Base-by-base conservation (phyloP, 129 eudicot genomes). In the Lonicera japonica region DNA sequence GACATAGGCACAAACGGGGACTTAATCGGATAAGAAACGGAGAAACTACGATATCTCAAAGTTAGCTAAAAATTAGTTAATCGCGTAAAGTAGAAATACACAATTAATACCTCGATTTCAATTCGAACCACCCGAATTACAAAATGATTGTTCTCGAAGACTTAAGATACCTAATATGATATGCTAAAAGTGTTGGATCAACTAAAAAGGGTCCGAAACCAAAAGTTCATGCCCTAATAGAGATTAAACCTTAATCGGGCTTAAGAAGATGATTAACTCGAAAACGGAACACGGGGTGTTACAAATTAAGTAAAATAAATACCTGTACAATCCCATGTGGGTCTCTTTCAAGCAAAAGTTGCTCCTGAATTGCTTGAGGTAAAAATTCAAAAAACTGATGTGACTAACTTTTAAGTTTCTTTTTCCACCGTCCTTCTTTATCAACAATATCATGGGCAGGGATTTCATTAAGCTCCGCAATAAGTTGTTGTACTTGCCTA, bases 241-340 rank as follows among this genome's bases (percentile, higher is more conserved):
- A 61, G 20, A 23, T 45, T 2, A 10, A 25, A 14, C 22, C 15
- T 15, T 19, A n/a, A 38, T 39, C n/a, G 22, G 16, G 6, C n/a
- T n/a, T n/a, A n/a, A 25, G 66, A 15, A 24, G 60, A 55, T 54
- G 24, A 47, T 20, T 45, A 20, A n/a, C n/a, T n/a, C n/a, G n/a
- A n/a, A n/a, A n/a, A n/a, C n/a, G n/a, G n/a, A n/a, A n/a, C n/a
- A n/a, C n/a, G n/a, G n/a, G n/a, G n/a, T n/a, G n/a, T n/a, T 51
- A 67, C 38, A 60, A 64, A 22, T 59, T 22, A 21, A 34, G 24
- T 23, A 61, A 21, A 16, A 54, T 60, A 69, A 66, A 56, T 72
- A 94, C 99, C 89, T 94, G 99, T 38, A 94, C 99, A 66, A 88
- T 94, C 59, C 99, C 99, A 75, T 88, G 99, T 38, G 99, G 99